Conservation (phyloP, 2,329 filamentous ascomycete genomes). For the Epichloe scottii region DNA sequence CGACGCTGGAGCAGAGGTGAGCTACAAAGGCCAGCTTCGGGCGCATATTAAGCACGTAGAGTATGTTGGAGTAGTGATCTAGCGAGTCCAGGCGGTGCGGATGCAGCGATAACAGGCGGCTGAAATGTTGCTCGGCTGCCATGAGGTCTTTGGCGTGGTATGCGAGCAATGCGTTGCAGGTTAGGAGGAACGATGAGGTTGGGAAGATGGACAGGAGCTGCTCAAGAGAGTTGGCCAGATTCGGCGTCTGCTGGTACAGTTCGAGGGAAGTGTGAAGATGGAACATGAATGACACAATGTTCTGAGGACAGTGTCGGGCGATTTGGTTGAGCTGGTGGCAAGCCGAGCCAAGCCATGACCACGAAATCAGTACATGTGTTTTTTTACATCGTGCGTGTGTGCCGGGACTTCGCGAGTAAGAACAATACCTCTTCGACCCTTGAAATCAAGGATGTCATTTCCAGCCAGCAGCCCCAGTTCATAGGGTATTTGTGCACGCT, state of each 20-base stretch:
- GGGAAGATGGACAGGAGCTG: constrained; percentile 80
- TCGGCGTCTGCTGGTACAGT: constrained; percentile 72
- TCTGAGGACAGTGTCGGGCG: constrained; percentile 63
- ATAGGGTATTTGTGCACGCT: constrained; percentile 85
- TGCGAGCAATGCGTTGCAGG: constrained; percentile 73
- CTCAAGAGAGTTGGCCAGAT: constrained; percentile 60
- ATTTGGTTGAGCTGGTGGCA: constrained; percentile 53
- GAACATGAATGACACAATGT: constrained; percentile 90
- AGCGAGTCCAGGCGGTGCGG: constrained; percentile 70
- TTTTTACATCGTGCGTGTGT: background rate
- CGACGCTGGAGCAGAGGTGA: constrained; percentile 77
- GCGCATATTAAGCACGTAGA: constrained; percentile 81
- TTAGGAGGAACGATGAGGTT: constrained; percentile 75
- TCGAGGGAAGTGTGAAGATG: constrained; percentile 84
- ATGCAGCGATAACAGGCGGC: constrained; percentile 68
- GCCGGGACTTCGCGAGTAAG: background rate
- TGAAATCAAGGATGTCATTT: constrained; percentile 70
- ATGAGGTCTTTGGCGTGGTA: constrained; percentile 84
- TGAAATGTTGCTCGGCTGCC: constrained; percentile 53
- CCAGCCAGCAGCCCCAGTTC: constrained; percentile 96
- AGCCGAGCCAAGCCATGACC: too few relatives aligned
- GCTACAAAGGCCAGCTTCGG: constrained; percentile 89
- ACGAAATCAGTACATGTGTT: too few relatives aligned
- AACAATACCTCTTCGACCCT: constrained; percentile 62
- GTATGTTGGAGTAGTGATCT: constrained; percentile 93